A percentile compares a stretch with the other conserved stretches of the same genome.
Evolutionary conservation across 257 asterid species (phyloP).

Genomic region (Echium plantagineum): DNA sequence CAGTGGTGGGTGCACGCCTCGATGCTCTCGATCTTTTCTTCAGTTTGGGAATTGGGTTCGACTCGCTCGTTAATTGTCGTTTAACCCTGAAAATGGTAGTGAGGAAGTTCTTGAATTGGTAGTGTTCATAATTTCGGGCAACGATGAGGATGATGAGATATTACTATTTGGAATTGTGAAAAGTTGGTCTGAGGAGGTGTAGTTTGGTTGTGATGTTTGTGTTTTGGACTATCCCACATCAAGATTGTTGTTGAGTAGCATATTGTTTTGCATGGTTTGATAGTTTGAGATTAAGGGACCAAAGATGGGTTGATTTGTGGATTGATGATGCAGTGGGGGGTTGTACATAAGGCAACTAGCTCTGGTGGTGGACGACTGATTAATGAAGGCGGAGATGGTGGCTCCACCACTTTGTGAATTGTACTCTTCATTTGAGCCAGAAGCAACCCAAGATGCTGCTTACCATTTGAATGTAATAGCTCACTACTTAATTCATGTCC

Average conservation of each 20-base stretch:
- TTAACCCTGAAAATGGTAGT: neutral
- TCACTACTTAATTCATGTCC: constrained; percentile 52
- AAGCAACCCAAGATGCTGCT: constrained; percentile 2
- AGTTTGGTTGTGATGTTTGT: neutral
- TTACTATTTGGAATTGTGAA: neutral
- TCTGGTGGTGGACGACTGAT: neutral
- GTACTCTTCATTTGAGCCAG: neutral
- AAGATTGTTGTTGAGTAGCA: neutral
- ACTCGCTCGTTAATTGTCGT: too few relatives aligned
- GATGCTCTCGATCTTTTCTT: constrained; percentile 82
- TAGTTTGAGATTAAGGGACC: neutral
- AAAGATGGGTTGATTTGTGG: neutral
- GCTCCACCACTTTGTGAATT: neutral
- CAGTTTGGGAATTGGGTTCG: too few relatives aligned
- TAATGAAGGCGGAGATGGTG: neutral
- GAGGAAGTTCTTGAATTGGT: neutral
- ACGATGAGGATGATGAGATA: neutral
- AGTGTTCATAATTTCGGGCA: neutral
- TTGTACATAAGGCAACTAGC: neutral
- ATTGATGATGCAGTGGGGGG: neutral
- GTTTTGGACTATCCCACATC: neutral
- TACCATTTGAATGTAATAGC: constrained; percentile 52
- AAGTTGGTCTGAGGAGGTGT: neutral
- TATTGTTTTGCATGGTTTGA: neutral
- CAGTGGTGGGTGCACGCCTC: constrained; percentile 87